Percentiles rank a stretch among this genome's conserved stretches.
Conservation (phyloP, 2,329 filamentous ascomycete genomes). For the Ciborinia camelliae region DNA sequence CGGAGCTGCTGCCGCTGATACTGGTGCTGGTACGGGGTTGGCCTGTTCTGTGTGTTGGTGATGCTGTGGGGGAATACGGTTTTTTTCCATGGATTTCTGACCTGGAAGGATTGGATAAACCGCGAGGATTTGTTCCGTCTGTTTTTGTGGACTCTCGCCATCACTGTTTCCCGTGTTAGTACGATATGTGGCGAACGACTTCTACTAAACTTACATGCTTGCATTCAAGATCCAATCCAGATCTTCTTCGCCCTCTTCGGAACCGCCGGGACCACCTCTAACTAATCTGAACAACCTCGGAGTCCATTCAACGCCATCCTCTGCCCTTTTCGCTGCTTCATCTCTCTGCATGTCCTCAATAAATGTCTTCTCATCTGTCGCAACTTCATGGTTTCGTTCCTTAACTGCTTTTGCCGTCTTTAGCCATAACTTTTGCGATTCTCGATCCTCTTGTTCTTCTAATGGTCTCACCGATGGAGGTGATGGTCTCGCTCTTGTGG, state of each 20-base stretch:
- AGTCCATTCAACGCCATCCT: constrained; percentile 81
- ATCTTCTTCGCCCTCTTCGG: constrained; percentile 80
- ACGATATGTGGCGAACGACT: constrained; percentile 5
- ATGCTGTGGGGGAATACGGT: constrained; percentile 52
- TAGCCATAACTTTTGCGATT: constrained; percentile 86
- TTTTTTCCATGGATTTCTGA: constrained; percentile 57
- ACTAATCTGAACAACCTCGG: constrained; percentile 81
- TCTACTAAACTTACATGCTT: constrained; percentile 59
- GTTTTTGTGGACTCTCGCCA: constrained; percentile 60
- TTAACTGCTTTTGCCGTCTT: constrained; percentile 79
- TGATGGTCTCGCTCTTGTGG: constrained; percentile 71
- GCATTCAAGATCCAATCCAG: constrained; percentile 95
- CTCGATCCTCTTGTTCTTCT: constrained; percentile 81
- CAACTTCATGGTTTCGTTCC: constrained; percentile 78
- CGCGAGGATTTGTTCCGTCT: constrained; percentile 77
- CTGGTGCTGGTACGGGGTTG: constrained; percentile 19
- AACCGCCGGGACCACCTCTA: constrained; percentile 63
- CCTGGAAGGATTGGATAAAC: constrained; percentile 83
- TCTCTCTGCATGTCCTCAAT: constrained; percentile 91
- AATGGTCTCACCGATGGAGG: constrained; percentile 71
- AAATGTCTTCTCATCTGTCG: constrained; percentile 93
- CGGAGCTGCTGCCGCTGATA: constrained; percentile 8
- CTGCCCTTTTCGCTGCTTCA: constrained; percentile 75
- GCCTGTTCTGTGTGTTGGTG: constrained; percentile 24
- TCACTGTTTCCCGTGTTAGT: constrained; percentile 47